Conservation (phyloP, 1,139 yeast species). For the Hyphopichia buzzinii region DNA sequence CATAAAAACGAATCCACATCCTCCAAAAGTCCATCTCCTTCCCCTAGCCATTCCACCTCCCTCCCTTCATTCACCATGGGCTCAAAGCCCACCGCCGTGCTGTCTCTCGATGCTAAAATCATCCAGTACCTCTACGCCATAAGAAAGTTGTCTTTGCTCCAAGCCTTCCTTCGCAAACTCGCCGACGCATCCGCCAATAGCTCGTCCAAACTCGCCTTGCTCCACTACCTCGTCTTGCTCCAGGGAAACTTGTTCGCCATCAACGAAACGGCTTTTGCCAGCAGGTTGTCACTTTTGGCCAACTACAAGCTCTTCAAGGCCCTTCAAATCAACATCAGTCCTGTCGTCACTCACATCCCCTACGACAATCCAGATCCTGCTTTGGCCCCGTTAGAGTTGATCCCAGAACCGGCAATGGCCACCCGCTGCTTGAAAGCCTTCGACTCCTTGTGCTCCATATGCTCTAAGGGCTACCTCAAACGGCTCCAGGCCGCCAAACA, state of each 20-base stretch:
- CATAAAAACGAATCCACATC: too few species aligned
- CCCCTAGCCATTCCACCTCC: too few species aligned
- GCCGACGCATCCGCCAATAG: conserved; percentile 2
- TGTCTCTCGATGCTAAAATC: conserved; percentile 33
- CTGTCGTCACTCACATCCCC: conserved; percentile 38
- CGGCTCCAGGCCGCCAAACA: conserved; percentile 40
- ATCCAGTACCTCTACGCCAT: conserved; percentile 43
- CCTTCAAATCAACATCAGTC: conserved; percentile 29
- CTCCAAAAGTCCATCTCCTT: too few species aligned
- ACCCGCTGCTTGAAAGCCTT: conserved; percentile 36
- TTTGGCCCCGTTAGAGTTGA: conserved; percentile 27
- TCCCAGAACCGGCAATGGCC: conserved; percentile 30
- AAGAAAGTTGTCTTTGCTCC: conserved; percentile 26
- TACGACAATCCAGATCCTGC: conserved; percentile 36
- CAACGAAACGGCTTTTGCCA: conserved; percentile 44
- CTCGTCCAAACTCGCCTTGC: conserved; percentile 19
- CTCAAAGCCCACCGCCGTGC: conserved; percentile 3
- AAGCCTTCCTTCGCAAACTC: conserved; percentile 17
- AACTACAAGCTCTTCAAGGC: conserved; percentile 39
- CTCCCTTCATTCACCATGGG: not conserved
- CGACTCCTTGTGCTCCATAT: conserved; percentile 33
- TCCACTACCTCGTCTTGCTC: conserved; percentile 39
- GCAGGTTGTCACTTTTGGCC: conserved; percentile 41
- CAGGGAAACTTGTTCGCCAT: conserved; percentile 49
- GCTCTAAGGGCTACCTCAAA: conserved; percentile 48